Conservation (phyloP, 768 basidiomycete species). For the Thelephora aurantiotincta region DNA sequence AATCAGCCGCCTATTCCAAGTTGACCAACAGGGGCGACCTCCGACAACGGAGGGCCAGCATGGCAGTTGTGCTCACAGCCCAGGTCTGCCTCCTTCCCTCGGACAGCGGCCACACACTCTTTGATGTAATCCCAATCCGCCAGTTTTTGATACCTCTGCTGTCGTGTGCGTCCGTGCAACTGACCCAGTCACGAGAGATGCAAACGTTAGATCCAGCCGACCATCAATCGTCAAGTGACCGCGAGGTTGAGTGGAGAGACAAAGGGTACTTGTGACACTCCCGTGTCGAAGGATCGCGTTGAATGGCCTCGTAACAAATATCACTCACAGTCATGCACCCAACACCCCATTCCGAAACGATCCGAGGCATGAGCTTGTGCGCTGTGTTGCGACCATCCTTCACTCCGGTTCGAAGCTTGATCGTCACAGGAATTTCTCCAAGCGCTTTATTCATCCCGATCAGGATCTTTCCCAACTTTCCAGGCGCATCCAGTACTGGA, state of each 20-base stretch:
- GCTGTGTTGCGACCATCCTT: constrained; percentile 76
- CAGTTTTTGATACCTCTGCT: constrained; percentile 84
- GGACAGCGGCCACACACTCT: constrained; percentile 70
- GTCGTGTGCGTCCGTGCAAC: constrained; percentile 93
- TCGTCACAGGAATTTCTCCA: constrained; percentile 82
- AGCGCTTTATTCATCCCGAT: constrained; percentile 85
- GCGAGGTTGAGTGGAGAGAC: not conserved
- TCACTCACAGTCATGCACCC: constrained; percentile 35
- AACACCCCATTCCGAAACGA: constrained; percentile 40
- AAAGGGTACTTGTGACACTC: not conserved
- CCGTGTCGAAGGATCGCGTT: too few relatives aligned
- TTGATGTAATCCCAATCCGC: constrained; percentile 96
- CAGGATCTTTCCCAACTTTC: constrained; percentile 74
- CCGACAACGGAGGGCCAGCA: too few relatives aligned
- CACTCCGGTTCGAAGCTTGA: constrained; percentile 87
- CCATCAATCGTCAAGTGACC: too few relatives aligned
- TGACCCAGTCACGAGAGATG: constrained; percentile 17
- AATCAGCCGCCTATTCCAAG: constrained; percentile 3
- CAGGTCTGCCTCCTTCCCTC: constrained; percentile 54
- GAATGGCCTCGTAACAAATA: not conserved
- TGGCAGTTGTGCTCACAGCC: constrained; percentile 34
- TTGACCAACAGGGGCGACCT: too few relatives aligned
- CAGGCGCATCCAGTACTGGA: constrained; percentile 70
- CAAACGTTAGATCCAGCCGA: not conserved
- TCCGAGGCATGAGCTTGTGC: constrained; percentile 82